Evolutionary conservation across 23 red algal species (phyloP).

Genomic region (Gracilaria vermiculophylla): DNA sequence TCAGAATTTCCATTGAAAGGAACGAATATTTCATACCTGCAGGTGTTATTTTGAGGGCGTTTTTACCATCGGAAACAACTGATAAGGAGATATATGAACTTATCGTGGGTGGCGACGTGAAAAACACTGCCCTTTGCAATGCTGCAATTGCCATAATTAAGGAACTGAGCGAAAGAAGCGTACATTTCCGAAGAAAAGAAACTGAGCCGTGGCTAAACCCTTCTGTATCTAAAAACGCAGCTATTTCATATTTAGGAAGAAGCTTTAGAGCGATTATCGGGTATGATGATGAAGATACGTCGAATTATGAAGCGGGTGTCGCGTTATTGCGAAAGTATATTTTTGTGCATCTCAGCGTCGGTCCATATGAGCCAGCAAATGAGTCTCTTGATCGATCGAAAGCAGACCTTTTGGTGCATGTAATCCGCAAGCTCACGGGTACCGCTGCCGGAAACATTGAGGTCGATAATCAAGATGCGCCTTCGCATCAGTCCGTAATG

Average conservation of each 20-base stretch:
- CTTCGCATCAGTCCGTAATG: conserved; percentile 88
- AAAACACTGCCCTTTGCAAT: conserved; percentile 47
- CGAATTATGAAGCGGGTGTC: conserved; percentile 65
- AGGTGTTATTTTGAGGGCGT: conserved; percentile 69
- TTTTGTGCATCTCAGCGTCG: conserved; percentile 83
- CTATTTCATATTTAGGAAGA: conserved; percentile 56
- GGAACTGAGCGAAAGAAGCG: conserved; percentile 47
- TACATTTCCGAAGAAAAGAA: conserved; percentile 45
- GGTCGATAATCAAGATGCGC: conserved; percentile 82
- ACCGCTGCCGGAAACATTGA: conserved; percentile 50
- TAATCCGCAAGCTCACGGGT: conserved; percentile 78
- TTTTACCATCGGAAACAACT: conserved; percentile 63
- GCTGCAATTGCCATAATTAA: conserved; percentile 76
- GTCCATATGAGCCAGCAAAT: conserved; percentile 30
- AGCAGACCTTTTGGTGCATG: conserved; percentile 64
- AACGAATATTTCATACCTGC: conserved; percentile 92
- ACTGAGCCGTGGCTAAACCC: conserved; percentile 49
- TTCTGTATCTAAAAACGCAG: conserved; percentile 32
- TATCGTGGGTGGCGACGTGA: conserved; percentile 55
- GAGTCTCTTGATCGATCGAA: conserved; percentile 60
- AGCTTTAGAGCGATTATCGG: conserved; percentile 62
- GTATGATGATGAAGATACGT: conserved; percentile 42
- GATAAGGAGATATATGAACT: conserved; percentile 75
- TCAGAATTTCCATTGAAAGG: conserved; percentile 65
- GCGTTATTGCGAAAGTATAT: conserved; percentile 79